phyloP scores from a whole-genome alignment of 1,284 basidiomycete genomes.

The Sparassis latifolia region DNA sequence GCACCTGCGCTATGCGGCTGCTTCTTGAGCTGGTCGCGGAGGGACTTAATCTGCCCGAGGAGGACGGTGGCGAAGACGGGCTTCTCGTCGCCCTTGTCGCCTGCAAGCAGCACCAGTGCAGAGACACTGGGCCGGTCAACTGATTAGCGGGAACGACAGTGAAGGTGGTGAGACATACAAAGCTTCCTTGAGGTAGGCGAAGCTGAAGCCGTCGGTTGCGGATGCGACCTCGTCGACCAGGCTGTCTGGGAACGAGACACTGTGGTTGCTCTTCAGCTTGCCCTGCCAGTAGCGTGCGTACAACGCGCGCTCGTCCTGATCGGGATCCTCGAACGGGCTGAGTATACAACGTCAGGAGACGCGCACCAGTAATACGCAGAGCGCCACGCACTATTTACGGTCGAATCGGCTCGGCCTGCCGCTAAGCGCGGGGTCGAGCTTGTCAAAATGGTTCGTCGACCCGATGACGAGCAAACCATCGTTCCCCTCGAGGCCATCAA shows the following conservation, averaged over 20 bases:
- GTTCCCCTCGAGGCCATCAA: slow-evolving; percentile 71
- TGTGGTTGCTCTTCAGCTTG: slow-evolving; percentile 56
- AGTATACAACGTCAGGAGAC: not conserved
- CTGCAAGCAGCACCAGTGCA: slow-evolving; percentile 51
- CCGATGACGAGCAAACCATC: slow-evolving; percentile 74
- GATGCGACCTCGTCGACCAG: slow-evolving; percentile 55
- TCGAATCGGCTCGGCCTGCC: slow-evolving; percentile 78
- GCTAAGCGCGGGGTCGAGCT: slow-evolving; percentile 69
- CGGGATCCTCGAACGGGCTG: slow-evolving; percentile 63
- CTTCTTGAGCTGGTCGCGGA: slow-evolving; percentile 40
- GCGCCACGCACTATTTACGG: slow-evolving; percentile 64
- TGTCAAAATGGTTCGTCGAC: slow-evolving; percentile 80
- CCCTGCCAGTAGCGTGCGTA: slow-evolving; percentile 75
- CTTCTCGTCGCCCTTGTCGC: slow-evolving; percentile 39
- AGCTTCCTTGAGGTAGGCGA: slow-evolving; percentile 79
- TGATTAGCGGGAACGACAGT: not conserved
- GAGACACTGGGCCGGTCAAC: slow-evolving; percentile 41
- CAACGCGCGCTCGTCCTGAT: slow-evolving; percentile 49
- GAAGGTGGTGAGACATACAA: slow-evolving; percentile 47
- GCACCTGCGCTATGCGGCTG: too few species aligned
- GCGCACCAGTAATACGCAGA: not conserved
- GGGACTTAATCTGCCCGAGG: slow-evolving; percentile 48
- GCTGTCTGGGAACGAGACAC: slow-evolving; percentile 58
- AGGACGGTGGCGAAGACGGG: slow-evolving; percentile 44
- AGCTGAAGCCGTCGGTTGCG: slow-evolving; percentile 62